A percentile compares a stretch with the other conserved stretches of the same genome.
Conservation (phyloP, 306 rosid genomes). For the Luffa aegyptiaca region DNA sequence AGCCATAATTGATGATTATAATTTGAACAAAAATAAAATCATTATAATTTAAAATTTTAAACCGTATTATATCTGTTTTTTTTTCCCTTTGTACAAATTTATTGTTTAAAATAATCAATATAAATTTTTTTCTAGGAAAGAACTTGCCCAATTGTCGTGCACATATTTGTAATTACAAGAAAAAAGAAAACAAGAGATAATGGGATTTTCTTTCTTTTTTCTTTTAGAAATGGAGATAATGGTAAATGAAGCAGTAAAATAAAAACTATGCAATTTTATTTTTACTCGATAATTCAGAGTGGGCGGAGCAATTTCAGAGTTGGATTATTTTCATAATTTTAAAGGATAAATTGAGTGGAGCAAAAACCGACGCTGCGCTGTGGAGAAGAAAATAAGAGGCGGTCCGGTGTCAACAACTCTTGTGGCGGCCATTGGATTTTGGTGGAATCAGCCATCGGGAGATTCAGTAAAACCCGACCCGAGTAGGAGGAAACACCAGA, state of each 20-base stretch:
- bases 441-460: not conserved
- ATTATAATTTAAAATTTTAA: no score
- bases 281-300: not conserved
- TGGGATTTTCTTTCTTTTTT: no score
- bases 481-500: not conserved
- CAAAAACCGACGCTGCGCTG: not conserved
- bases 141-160: no score
- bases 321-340: not conserved
- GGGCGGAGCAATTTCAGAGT: not conserved
- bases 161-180: no score
- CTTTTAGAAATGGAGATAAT: no score
- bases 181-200: no score
- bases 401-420: not conserved
- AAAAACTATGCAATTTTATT: not conserved
- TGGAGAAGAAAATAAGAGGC: conserved; percentile 1
- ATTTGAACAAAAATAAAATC: no score
- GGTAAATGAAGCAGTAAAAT: not conserved
- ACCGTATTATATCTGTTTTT: no score
- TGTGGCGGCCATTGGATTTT: conserved; percentile 3
- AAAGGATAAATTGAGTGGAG: not conserved
- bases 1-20: no score
- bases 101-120: no score
- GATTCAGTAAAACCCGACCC: not conserved
- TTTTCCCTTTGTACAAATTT: no score
- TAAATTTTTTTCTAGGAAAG: no score